Base-by-base conservation (phyloP, 352 stramenopile genomes). In the Phytopythium montanum region DNA sequence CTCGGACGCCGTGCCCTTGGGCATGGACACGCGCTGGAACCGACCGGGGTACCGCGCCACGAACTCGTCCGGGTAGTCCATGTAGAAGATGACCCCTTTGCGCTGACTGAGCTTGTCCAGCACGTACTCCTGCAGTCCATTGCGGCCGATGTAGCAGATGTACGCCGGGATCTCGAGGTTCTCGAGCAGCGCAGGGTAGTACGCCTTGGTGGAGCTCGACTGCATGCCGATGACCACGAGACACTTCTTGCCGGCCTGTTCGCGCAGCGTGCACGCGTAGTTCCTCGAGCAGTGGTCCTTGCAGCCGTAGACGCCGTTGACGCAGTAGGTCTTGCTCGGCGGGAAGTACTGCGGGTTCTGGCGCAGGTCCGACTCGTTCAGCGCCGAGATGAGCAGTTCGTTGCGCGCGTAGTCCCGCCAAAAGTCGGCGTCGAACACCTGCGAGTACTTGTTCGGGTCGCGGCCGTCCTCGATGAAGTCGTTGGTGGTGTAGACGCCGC, bases 31-130 rank as follows among this genome's bases (percentile, higher is more conserved):
- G 23, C 71, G 69, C 10, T 70, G 34, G 25, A 83, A 81, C 13
- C 60, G 28, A 3, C 60, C 64, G 0, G 51, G 14, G 56, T 81
- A 23, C 16, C 68, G 10, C 19, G 68, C 59, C 28, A 73, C 58
- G 41, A 80, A 79, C 52, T 60, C 33, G n/a, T 83, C 73, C 6
- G 73, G 76, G 49, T 84, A 74, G 55, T 70, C 83, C 51, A 82
- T 60, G 46, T 81, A 84, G 44, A 86, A 86, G 6, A 73, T 31
- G 3, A 82, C 61, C 0, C 65, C 61, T 10, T 39, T 29, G 6
- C 45, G 23, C 14, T 64, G 65, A 0, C 31, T 53, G 45, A 71
- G 45, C 59, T 55, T 59, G 0, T 67, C 50, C 3, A 70, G 44
- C 18, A 48, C 62, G 41, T 62, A 70, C 0, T 54, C 31, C n/a